Evolutionary conservation across 352 stramenopile genomes (phyloP), one percentile per base, ranked within the genome.

Genomic region (Elongisporangium senticosum): DNA sequence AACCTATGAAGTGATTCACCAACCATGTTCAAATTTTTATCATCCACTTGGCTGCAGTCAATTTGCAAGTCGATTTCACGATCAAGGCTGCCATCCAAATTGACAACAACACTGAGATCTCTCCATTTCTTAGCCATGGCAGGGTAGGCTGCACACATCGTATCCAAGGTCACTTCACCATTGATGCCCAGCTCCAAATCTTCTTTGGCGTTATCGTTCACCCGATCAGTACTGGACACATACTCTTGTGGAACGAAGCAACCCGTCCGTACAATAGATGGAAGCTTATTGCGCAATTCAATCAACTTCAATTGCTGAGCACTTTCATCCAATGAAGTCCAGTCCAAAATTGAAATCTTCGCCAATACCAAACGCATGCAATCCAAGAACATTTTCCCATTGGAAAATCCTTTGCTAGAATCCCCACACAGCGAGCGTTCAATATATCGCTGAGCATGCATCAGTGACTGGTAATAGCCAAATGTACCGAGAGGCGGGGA

Each of bases 261-360:
- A 1, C 79, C 82, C 1, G 72, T 83, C 33, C 75, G 75, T 11
- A 89, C 21, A 15, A 87, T 50, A 2, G 68, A 71, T 2, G 79
- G 57, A 0, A 91, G 50, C 49, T 84, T 81, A 0, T 66, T 68
- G 8, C 54, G 68, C 15, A 86, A 51, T 53, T 91, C 82, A 4
- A 72, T 64, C 8, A 91, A 43, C 50, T 87, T 75, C 23, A 89
- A 75, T 49, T 57, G 23, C 6, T 77, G 56, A 3, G 72, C 69
- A 24, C 66, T 88, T 26, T 84, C 75, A 17, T 93, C 78, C 15
- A 89, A 61, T 15, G 72, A 74, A 26, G 83, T 93, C 80, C 83
- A 93, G 58, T 90, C 83, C 40, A 93, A 51, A 33, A 89, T 86
- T 14, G 77, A 77, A 4, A 93, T 86, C 60, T 93, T 93, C 3